Evolutionary conservation across 169 alveolate genomes (phyloP), one percentile per base, ranked within the genome.

Genomic region (Sarcocystis neurona): DNA sequence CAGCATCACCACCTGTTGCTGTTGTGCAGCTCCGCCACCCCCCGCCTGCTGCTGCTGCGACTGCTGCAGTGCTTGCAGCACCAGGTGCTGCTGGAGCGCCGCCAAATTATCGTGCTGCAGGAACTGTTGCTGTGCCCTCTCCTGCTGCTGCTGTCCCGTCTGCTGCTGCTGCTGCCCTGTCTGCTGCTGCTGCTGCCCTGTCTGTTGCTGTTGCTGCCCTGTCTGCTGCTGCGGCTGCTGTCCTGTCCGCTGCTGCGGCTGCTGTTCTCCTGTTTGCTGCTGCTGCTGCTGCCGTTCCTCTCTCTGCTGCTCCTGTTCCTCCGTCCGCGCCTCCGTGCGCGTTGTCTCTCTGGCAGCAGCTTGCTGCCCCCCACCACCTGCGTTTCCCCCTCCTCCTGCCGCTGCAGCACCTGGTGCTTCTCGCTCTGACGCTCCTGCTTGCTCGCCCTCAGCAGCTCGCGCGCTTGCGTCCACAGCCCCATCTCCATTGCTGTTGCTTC

Each of bases 241-340:
- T 53, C 66, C 66, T 23, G 66, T 53, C 66, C 66, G 66, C 66
- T 23, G 12, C n/a, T n/a, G n/a, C n/a, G 27, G 12, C 66, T 23
- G 66, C 30, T 53, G 66, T 23, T 53, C 66, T 53, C 66, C 66
- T 53, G 12, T 53, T 23, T 53, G 66, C 23, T 53, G 12, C 79
- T 20, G 50, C 79, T 68, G 5, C 79, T 5, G 30, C 3, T 20
- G 48, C 79, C 48, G 18, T 10, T 68, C 66, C 23, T 23, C 66
- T 53, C 30, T 53, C 66, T 53, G 66, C 66, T 53, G 30, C 66
- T 15, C 66, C 66, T 53, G n/a, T 53, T 53, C 66, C 23, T 23
- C 66, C 66, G 66, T 53, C 66, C 66, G 66, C 66, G 30, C 23
- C n/a, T n/a, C n/a, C n/a, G 27, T 18, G 75, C 75, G 75, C 41